phyloP scores from a whole-genome alignment of 306 rosid genomes.

The Castanea crenata region DNA sequence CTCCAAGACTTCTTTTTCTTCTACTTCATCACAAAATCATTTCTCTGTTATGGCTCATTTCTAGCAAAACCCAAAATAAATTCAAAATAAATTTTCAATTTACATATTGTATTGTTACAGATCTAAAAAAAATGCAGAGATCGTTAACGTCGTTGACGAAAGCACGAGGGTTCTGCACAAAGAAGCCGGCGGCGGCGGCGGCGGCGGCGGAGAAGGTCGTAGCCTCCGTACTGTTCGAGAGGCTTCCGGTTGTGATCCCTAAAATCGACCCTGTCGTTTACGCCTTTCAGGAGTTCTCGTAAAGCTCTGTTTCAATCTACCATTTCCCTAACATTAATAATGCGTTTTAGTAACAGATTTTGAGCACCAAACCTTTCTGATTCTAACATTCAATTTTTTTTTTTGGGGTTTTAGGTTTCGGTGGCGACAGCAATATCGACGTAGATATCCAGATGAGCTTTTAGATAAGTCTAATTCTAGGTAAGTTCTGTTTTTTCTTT shows the following conservation, averaged over 20 bases:
- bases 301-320: background rate
- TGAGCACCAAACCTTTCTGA: too few species aligned
- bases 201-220: slow-evolving; percentile 54
- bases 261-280: slow-evolving; percentile 84
- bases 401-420: slow-evolving; percentile 55
- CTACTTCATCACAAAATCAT: background rate
- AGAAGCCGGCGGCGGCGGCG: background rate
- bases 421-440: slow-evolving; percentile 82
- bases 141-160: slow-evolving; percentile 27
- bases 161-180: slow-evolving; percentile 55
- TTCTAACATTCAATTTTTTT: background rate
- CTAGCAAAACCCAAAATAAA: background rate
- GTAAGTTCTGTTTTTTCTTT: slow-evolving; percentile 29
- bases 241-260: slow-evolving; percentile 87
- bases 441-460: slow-evolving; percentile 80
- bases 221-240: slow-evolving; percentile 90
- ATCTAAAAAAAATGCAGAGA: slow-evolving; percentile 54
- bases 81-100: background rate
- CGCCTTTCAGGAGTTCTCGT: slow-evolving; percentile 93
- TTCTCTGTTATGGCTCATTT: background rate
- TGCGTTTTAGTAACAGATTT: too few species aligned
- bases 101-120: background rate
- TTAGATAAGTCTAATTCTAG: slow-evolving; percentile 81
- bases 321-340: too few species aligned
- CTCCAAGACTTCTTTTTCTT: background rate